phyloP scores from a whole-genome alignment of 805 yeast species.

The Blastobotrys terrestris region DNA sequence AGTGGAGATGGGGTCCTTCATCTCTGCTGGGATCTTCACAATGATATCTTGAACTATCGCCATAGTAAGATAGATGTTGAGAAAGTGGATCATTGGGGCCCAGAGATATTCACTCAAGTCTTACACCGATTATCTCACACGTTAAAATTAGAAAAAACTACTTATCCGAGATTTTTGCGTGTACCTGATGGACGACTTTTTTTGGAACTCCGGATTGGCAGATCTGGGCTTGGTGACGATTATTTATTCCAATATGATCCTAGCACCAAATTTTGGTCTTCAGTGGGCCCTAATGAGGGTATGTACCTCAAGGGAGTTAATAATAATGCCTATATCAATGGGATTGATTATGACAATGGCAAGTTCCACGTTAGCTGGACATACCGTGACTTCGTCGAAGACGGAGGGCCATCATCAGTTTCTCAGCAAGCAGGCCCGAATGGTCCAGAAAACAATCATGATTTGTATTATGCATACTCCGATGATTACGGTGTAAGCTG shows the following conservation, averaged over 20 bases:
- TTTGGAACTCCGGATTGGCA: slow-evolving; percentile 15
- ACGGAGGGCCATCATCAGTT: slow-evolving; percentile 3
- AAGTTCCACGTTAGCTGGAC: slow-evolving; percentile 20
- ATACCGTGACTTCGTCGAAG: slow-evolving; percentile 21
- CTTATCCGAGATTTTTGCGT: slow-evolving; percentile 20
- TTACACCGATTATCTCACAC: slow-evolving; percentile 6
- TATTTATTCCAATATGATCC: slow-evolving; percentile 14
- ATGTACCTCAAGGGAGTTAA: slow-evolving; percentile 16
- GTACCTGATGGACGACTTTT: slow-evolving; percentile 14
- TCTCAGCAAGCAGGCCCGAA: slow-evolving; percentile 21
- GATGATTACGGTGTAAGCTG: slow-evolving; percentile 21
- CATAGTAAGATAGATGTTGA: slow-evolving; percentile 3
- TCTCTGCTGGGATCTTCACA: slow-evolving; percentile 24
- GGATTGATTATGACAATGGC: slow-evolving; percentile 14
- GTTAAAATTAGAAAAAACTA: slow-evolving; percentile 12
- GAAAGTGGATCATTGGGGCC: slow-evolving; percentile 1
- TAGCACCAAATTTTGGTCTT: slow-evolving; percentile 10
- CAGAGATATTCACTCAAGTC: slow-evolving; percentile 2
- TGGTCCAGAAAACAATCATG: slow-evolving; percentile 25
- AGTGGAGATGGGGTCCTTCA: slow-evolving; percentile 24
- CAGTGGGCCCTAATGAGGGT: slow-evolving; percentile 11
- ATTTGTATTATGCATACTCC: slow-evolving; percentile 20
- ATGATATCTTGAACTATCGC: slow-evolving; percentile 19
- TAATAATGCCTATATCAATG: slow-evolving; percentile 22
- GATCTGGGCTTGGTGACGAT: slow-evolving; percentile 23